Evolutionary conservation across 2,329 filamentous ascomycete genomes (phyloP).

Genomic region (Microsporum ferrugineum): DNA sequence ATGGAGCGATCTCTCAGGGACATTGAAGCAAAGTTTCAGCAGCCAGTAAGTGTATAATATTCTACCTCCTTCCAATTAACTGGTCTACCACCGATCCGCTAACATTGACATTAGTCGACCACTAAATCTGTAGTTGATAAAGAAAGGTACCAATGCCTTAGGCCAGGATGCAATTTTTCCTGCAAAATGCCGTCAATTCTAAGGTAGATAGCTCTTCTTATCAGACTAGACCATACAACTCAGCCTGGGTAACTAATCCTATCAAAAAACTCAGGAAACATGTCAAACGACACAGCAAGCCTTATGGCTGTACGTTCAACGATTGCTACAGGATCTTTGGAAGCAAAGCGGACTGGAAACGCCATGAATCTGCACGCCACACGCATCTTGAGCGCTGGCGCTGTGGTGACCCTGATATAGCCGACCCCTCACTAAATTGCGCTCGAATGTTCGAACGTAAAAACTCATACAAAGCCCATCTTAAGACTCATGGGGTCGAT

Average conservation of each 20-base stretch:
- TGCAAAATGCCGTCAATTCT: neutral
- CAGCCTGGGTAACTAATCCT: neutral
- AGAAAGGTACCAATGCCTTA: neutral
- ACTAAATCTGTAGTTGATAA: neutral
- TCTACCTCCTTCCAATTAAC: neutral
- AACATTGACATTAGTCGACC: neutral
- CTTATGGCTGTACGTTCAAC: conserved; percentile 68
- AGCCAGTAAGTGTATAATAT: neutral
- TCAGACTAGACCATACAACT: conserved; percentile 10
- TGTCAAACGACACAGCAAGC: conserved; percentile 65
- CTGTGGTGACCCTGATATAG: conserved; percentile 42
- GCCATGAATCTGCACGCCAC: conserved; percentile 75
- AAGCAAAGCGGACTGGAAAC: conserved; percentile 91
- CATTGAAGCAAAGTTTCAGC: neutral
- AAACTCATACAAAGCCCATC: conserved; percentile 51
- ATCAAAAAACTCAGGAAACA: conserved; percentile 55
- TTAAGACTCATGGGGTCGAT: conserved; percentile 41
- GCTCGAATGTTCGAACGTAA: conserved; percentile 47
- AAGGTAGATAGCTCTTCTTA: conserved; percentile 10
- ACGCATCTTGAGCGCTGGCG: conserved; percentile 60
- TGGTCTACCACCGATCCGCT: neutral
- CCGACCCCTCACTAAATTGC: conserved; percentile 35
- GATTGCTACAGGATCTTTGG: conserved; percentile 64
- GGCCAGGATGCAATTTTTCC: neutral
- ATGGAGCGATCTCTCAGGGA: neutral